Evolutionary conservation across 2,329 filamentous ascomycete species (phyloP).

Genomic region (Pseudocercospora crystallina): DNA sequence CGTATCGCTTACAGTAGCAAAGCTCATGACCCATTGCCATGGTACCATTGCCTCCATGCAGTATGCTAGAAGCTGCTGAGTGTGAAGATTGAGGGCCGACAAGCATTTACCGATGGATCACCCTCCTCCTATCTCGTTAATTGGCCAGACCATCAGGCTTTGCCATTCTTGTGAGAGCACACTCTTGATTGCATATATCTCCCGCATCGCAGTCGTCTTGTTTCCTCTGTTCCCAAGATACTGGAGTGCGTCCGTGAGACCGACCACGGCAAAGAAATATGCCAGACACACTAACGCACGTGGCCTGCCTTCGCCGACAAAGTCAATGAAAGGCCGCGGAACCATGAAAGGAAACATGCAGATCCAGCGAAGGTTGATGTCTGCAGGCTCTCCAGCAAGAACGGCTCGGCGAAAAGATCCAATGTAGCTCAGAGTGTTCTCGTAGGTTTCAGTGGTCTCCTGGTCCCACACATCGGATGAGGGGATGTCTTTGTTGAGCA

Average conservation of each 20-base stretch:
- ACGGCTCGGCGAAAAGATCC: constrained; percentile 29
- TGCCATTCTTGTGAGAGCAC: constrained; percentile 34
- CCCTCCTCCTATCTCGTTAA: constrained; percentile 24
- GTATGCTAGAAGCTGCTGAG: too few relatives aligned
- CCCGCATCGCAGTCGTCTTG: constrained; percentile 24
- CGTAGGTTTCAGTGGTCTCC: constrained; percentile 28
- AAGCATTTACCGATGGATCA: background rate
- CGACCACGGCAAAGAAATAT: constrained; percentile 36
- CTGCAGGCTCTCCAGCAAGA: constrained; percentile 23
- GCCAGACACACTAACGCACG: constrained; percentile 37
- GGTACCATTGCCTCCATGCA: too few relatives aligned
- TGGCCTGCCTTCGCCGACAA: constrained; percentile 33
- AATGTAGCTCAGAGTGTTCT: constrained; percentile 32
- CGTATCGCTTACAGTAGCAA: too few relatives aligned
- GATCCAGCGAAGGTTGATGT: constrained; percentile 33
- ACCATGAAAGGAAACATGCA: constrained; percentile 35
- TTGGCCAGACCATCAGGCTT: constrained; percentile 33
- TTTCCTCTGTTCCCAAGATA: constrained; percentile 31
- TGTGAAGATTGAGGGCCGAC: too few relatives aligned
- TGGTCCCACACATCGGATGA: constrained; percentile 21
- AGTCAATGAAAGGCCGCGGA: constrained; percentile 32
- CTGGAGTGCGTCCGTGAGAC: constrained; percentile 29
- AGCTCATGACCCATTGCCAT: too few relatives aligned
- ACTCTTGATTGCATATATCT: constrained; percentile 30
- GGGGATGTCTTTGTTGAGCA: constrained; percentile 26